Base-by-base conservation (phyloP, 1,284 basidiomycete species). In the Marasmius sp. region DNA sequence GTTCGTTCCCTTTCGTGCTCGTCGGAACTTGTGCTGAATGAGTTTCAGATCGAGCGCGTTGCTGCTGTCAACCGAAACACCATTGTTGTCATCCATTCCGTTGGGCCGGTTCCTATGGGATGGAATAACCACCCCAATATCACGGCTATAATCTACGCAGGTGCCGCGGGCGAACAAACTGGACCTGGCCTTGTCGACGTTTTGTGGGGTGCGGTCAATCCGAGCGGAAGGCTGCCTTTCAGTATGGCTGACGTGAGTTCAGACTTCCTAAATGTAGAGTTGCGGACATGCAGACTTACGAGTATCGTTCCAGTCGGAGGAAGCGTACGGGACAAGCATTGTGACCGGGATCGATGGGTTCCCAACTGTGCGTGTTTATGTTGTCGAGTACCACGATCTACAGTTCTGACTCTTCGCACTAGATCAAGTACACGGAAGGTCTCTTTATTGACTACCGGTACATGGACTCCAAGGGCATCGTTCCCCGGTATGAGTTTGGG, bases 401-500 rank as follows among this genome's bases (percentile, higher is more conserved):
- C 18, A 11, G 18, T 49, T 27, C 27, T 22, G 10, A 53, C 45
- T 48, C 18, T 41, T 48, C 11, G 6, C 22, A 22, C 11, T 37
- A 81, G 79, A 75, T 82, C 61, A 64, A 75, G 45, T 82, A 80
- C 59, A 73, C 70, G 0, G 80, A 81, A 64, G 73, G 73, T 47
- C 73, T 82, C 27, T 68, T 79, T 37, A 81, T 93, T 66, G 91
- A 93, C 74, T 92, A 92, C 73, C 78, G 88, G 39, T 85, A 86
- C 71, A 92, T 93, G 78, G 87, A 91, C 64, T 74, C 77, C 14
- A 68, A 77, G 58, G 76, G 77, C 65, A 83, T 87, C 62, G 71
- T 71, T 22, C 85, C 85, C 2, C 81, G 84, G 57, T 88, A 80
- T 73, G 85, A 87, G 70, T 95, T 94, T 70, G 93, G 93, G 1